Evolutionary conservation across 805 yeast genomes (phyloP).

Genomic region (Candida bentonensis): DNA sequence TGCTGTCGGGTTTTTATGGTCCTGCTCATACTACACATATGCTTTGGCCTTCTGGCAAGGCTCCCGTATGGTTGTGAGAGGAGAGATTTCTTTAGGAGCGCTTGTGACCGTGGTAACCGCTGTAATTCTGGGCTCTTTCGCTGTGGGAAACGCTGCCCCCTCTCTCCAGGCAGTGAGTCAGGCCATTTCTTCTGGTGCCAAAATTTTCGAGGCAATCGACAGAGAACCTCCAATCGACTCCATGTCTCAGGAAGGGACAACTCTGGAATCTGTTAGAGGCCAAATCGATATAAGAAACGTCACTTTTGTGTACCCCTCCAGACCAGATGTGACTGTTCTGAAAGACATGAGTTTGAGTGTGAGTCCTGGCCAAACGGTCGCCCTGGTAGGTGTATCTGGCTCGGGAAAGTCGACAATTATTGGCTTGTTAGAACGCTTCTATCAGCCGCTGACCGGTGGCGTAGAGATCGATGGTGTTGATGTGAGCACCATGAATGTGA

Average conservation of each 20-base stretch:
- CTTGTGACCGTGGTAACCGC: slow-evolving; percentile 11
- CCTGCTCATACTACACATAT: slow-evolving; percentile 11
- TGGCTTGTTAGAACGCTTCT: slow-evolving; percentile 43
- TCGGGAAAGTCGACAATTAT: slow-evolving; percentile 30
- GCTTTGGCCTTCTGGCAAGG: slow-evolving; percentile 22
- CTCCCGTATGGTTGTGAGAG: slow-evolving; percentile 13
- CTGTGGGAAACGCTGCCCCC: slow-evolving; percentile 18
- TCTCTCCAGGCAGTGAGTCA: slow-evolving; percentile 12
- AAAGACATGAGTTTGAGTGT: slow-evolving; percentile 14
- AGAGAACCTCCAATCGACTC: slow-evolving; percentile 17
- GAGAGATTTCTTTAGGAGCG: slow-evolving; percentile 7
- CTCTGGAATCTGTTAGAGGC: slow-evolving; percentile 23
- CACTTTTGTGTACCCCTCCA: slow-evolving; percentile 19
- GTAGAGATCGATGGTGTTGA: slow-evolving; percentile 35
- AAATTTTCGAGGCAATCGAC: slow-evolving; percentile 20
- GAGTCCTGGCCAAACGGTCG: slow-evolving; percentile 77
- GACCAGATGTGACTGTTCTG: slow-evolving; percentile 18
- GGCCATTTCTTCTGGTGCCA: slow-evolving; percentile 18
- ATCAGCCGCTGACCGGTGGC: slow-evolving; percentile 37
- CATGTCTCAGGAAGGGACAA: slow-evolving; percentile 11
- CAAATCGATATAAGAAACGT: slow-evolving; percentile 17
- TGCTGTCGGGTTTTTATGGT: slow-evolving; percentile 15
- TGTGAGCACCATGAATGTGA: slow-evolving; percentile 34
- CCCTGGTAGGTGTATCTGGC: slow-evolving; percentile 81
- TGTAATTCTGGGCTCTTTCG: slow-evolving; percentile 16